A percentile compares a stretch with the other conserved stretches of the same genome.
phyloP scores from a whole-genome alignment of 2,329 filamentous ascomycete species.

The Ophiostoma montium region DNA sequence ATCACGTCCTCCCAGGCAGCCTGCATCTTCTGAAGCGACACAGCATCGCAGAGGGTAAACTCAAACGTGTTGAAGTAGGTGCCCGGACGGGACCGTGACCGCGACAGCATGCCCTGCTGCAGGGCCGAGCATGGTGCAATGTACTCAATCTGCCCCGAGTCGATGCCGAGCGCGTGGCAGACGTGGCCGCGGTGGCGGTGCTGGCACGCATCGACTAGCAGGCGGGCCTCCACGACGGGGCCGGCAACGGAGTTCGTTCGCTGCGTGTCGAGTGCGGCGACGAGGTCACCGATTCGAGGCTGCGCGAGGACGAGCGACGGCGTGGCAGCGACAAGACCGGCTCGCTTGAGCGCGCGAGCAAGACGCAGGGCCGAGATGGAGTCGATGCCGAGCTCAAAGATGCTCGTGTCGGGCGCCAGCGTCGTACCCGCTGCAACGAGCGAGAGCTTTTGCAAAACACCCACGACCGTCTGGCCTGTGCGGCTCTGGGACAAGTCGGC shows the following conservation, averaged over 20 bases:
- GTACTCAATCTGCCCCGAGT: conserved; percentile 46
- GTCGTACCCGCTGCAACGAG: conserved; percentile 25
- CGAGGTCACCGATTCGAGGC: conserved; percentile 34
- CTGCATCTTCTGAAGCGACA: conserved; percentile 32
- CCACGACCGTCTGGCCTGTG: not conserved
- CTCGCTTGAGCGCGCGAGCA: conserved; percentile 45
- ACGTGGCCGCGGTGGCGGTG: conserved; percentile 44
- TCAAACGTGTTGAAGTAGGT: conserved; percentile 69
- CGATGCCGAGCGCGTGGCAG: conserved; percentile 36
- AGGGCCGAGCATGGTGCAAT: conserved; percentile 73
- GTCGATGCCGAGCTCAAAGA: conserved; percentile 79
- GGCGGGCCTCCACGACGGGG: conserved; percentile 34
- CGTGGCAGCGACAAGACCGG: conserved; percentile 50
- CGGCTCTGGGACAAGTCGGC: not conserved
- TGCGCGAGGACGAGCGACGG: conserved; percentile 56
- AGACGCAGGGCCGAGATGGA: conserved; percentile 72
- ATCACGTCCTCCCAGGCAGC: conserved; percentile 44
- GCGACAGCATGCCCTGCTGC: conserved; percentile 74
- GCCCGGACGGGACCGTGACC: conserved; percentile 35
- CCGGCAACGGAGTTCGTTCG: conserved; percentile 7
- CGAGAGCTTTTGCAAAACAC: conserved; percentile 38
- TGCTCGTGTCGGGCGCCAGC: conserved; percentile 44
- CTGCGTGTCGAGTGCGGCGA: conserved; percentile 20
- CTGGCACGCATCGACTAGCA: conserved; percentile 47
- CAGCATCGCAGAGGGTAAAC: conserved; percentile 36